Evolutionary conservation across 495 filamentous ascomycete genomes (phyloP).

Genomic region (Trichoderma asperelloides): DNA sequence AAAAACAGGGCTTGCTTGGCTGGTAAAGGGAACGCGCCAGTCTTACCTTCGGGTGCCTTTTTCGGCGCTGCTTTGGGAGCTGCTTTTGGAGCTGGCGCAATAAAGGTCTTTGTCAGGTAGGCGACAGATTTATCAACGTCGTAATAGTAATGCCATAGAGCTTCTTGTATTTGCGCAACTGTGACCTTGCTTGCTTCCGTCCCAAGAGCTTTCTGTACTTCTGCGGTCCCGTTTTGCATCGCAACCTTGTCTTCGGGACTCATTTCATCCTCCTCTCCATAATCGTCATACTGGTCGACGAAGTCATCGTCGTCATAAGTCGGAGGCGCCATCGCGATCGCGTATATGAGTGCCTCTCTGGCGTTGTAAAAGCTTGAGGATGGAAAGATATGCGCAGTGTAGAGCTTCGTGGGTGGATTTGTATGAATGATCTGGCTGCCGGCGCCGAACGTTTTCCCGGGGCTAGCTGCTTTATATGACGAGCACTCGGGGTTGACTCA

Average conservation of each 20-base stretch:
- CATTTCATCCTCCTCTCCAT: slow-evolving; percentile 42
- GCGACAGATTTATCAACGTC: slow-evolving; percentile 76
- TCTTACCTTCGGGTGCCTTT: slow-evolving; percentile 45
- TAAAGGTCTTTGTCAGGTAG: slow-evolving; percentile 60
- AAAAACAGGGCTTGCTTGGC: neutral
- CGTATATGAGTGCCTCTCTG: neutral
- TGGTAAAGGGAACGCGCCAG: neutral
- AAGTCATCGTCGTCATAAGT: slow-evolving; percentile 32
- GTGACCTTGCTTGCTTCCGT: slow-evolving; percentile 43
- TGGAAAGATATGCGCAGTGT: neutral
- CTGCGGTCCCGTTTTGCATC: slow-evolving; percentile 45
- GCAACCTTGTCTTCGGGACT: slow-evolving; percentile 50
- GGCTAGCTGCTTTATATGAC: slow-evolving; percentile 13
- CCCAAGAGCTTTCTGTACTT: slow-evolving; percentile 48
- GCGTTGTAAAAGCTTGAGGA: neutral
- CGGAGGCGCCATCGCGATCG: neutral
- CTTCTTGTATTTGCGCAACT: slow-evolving; percentile 71
- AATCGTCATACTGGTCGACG: slow-evolving; percentile 52
- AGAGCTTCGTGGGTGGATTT: neutral
- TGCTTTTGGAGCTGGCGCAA: slow-evolving; percentile 21
- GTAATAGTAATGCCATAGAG: slow-evolving; percentile 93
- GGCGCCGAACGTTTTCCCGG: neutral
- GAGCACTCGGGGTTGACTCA: slow-evolving; percentile 17
- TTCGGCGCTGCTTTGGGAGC: slow-evolving; percentile 21
- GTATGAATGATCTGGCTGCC: neutral